Base-by-base conservation (phyloP, 2,329 filamentous ascomycete genomes). In the Pseudogymnoascus sp. region DNA sequence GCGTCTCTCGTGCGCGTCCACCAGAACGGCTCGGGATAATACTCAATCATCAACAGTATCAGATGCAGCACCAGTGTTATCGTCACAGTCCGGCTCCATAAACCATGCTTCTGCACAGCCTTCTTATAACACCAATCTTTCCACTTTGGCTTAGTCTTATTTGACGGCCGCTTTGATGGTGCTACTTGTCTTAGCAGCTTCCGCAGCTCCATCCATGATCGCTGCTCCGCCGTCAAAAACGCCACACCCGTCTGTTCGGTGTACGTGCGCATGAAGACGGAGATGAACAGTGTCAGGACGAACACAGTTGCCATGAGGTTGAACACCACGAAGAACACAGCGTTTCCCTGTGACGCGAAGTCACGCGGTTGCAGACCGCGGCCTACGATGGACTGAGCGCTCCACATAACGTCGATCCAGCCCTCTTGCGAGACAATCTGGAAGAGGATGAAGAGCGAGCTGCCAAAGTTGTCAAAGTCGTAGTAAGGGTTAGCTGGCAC, bases 231-330 rank as follows among this genome's bases (percentile, higher is more conserved):
- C 0, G 94, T 99, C 69, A 99, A 78, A 73, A 93, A 99, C 2
- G 94, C 94, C 45, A 99, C 94, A 1, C 94, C 94, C 0, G 94
- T 99, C 75, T 97, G 92, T 75, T 99, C 94, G 0, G 94, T 99
- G 75, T 99, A 99, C 74, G 97, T 99, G 64, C 94, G 90, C 94
- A 99, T 99, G 74, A 99, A 99, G 64, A 99, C 94, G 62, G 94
- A 97, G 58, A 99, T 95, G 74, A 99, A 99, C 71, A 99, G 79
- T 1, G 94, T 99, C 71, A 99, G 81, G 65, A 99, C 89, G 76
- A 99, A 99, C 66, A 99, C 93, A 0, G 94, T 94, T 33, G 92
- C 92, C 69, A 99, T 82, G 72, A 99, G 83, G 75, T 99, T 99
- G 85, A 97, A 99, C 4, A 93, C 81, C 62, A 99, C 85, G 72